Evolutionary conservation across 2,329 filamentous ascomycete genomes (phyloP), one percentile per base, ranked within the genome.

Genomic region (Trichothecium sympodiale): DNA sequence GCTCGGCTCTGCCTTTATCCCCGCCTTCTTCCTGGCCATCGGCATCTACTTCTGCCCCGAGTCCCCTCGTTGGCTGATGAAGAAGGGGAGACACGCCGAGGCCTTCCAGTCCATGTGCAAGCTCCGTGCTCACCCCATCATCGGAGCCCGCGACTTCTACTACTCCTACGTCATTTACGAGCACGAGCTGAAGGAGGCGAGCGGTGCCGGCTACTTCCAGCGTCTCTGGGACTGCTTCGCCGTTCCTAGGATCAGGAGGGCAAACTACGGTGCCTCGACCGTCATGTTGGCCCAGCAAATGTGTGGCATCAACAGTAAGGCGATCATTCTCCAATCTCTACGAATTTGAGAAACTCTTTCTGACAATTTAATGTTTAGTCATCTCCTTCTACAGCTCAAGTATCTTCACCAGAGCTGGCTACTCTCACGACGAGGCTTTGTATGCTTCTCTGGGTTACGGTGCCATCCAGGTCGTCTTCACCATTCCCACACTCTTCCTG

Each of bases 11-110:
- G 73, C 76, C 3, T 74, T 77, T 9, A 50, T 57, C 13, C 61
- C 65, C 0, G 61, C 66, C 1, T 52, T 83, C 3, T 62, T 75
- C 4, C 60, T 75, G 1, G 37, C 69, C 5, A 17, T 69, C 9
- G 59, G 70, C 30, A 77, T 83, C 41, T 83, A 69, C 49, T 58
- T 77, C 35, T 83, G 77, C 43, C 74, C 75, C 1, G 74, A 79
- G 44, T 76, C 67, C 2, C 71, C 71, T 2, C 62, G 71, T 40
- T 75, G 70, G 68, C 60, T 65, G 38, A 69, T 74, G 62, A 72
- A 79, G 52, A 76, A 80, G 47, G 62, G 64, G 31, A 61, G 62
- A 18, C 72, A 76, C 49, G 47, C 49, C 9, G 56, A 77, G 26
- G 80, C 77, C 2, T 81, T 71, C 54, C 48, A 57, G 3, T 66